Evolutionary conservation across 495 filamentous ascomycete species (phyloP).

Genomic region (Annulohypoxylon maeteangense): DNA sequence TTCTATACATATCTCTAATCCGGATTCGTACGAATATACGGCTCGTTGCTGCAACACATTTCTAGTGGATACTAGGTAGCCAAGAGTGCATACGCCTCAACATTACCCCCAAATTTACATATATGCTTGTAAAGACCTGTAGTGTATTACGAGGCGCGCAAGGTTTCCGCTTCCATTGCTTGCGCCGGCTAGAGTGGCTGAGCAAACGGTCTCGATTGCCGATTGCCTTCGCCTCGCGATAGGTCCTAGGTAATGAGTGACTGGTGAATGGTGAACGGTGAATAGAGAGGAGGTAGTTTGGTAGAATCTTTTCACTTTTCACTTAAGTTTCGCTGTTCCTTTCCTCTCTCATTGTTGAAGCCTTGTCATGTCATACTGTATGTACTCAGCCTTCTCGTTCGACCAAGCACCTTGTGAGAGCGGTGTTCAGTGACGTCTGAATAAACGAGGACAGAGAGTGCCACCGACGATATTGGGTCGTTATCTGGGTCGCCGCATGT

Average conservation of each 20-base stretch:
- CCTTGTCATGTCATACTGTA: background rate
- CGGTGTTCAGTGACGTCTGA: slow-evolving; percentile 29
- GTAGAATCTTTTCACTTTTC: background rate
- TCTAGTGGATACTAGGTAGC: slow-evolving; percentile 23
- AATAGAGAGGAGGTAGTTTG: background rate
- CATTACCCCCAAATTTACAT: slow-evolving; percentile 10
- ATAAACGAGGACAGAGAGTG: slow-evolving; percentile 36
- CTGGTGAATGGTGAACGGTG: background rate
- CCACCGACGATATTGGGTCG: slow-evolving; percentile 39
- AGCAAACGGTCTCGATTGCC: slow-evolving; percentile 15
- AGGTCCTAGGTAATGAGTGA: background rate
- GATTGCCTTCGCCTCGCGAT: background rate
- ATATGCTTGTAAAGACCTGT: background rate
- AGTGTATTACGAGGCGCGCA: slow-evolving; percentile 10
- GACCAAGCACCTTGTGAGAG: background rate
- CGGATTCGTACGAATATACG: slow-evolving; percentile 5
- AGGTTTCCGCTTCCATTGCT: slow-evolving; percentile 19
- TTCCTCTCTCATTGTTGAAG: background rate
- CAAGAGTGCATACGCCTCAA: slow-evolving; percentile 24
- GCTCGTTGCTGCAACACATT: background rate
- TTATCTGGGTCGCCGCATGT: slow-evolving; percentile 38
- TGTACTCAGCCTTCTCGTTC: background rate
- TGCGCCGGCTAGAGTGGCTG: slow-evolving; percentile 33
- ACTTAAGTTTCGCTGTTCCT: background rate
- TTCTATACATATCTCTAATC: slow-evolving; percentile 10